Conservation (phyloP, 2,329 filamentous ascomycete species). For the Aspergillus sp. region DNA sequence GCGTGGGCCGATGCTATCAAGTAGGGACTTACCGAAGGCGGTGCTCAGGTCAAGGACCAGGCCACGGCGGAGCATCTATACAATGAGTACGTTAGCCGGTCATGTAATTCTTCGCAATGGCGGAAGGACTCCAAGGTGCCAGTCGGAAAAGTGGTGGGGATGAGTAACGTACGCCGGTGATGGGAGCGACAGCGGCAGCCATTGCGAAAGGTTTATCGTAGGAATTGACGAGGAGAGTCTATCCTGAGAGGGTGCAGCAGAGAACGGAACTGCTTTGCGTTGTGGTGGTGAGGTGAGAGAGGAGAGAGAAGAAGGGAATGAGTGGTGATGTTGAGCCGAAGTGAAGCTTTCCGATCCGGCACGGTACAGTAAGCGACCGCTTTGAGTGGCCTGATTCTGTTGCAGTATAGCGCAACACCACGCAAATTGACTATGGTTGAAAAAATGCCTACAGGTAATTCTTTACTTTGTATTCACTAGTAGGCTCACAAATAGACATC, state of each 20-base stretch:
- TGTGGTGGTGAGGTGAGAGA: conserved; percentile 21
- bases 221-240: conserved; percentile 11
- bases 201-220: conserved; percentile 31
- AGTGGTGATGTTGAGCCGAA: conserved; percentile 29
- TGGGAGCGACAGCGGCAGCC: conserved; percentile 44
- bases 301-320: conserved; percentile 22
- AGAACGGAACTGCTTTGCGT: conserved; percentile 22
- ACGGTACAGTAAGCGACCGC: conserved; percentile 33
- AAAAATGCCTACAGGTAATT: neutral
- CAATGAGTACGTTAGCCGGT: conserved; percentile 15
- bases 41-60: conserved; percentile 67
- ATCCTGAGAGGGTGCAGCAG: conserved; percentile 20
- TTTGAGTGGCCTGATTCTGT: conserved; percentile 33
- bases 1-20: neutral
- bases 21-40: conserved; percentile 57
- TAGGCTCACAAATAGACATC: neutral
- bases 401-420: neutral
- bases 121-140: neutral
- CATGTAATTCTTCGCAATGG: neutral
- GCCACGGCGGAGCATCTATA: conserved; percentile 64
- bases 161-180: conserved; percentile 46
- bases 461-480: neutral
- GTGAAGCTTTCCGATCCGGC: conserved; percentile 39
- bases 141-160: conserved; percentile 15
- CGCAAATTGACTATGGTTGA: neutral